Base-by-base conservation (phyloP, 306 rosid species). In the Begonia peltatifolia region DNA sequence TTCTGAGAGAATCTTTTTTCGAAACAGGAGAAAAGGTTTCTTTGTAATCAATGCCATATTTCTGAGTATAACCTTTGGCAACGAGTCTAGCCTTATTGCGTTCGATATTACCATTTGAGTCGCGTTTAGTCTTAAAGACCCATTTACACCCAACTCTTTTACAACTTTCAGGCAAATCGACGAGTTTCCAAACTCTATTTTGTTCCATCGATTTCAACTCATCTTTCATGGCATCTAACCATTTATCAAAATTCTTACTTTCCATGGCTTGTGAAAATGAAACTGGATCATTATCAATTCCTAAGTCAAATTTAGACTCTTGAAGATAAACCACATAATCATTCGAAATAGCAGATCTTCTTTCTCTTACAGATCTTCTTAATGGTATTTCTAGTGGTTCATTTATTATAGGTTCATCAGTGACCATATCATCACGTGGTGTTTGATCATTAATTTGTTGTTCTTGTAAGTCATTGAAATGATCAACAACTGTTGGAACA, bases 81-180 rank as follows among this genome's bases (percentile, higher is more conserved):
- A 48, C 7, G 3, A 48, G 16, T 48, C 20, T 48, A 4, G 20
- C 16, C 9, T 48, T 48, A 1, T 13, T 3, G 0, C 52, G 0
- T 13, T 48, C 16, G 1, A 48, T 13, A 7, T 44, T 44, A n/a
- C 11, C 48, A 6, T 44, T 44, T 0, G 13, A 44, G 48, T 44
- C 48, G 0, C 17, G 7, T 6, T 48, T 48, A 14, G 52, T 48
- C 52, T 48, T 14, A 4, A 48, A 48, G 20, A 48, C 9, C 20
- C 52, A 48, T 48, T 48, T 48, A 48, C 52, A 48, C 18, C 52
- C 9, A 6, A 48, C 20, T 48, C 50, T 47, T 47, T 47, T 11
- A 12, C 2, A 12, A 0, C 14, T 17, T 11, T 4, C 11, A 3
- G 16, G 52, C 52, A 48, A 48, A 4, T 47, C 17, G 2, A 47